Conservation (phyloP, 2,329 filamentous ascomycete genomes). For the Pseudocercospora crystallina region DNA sequence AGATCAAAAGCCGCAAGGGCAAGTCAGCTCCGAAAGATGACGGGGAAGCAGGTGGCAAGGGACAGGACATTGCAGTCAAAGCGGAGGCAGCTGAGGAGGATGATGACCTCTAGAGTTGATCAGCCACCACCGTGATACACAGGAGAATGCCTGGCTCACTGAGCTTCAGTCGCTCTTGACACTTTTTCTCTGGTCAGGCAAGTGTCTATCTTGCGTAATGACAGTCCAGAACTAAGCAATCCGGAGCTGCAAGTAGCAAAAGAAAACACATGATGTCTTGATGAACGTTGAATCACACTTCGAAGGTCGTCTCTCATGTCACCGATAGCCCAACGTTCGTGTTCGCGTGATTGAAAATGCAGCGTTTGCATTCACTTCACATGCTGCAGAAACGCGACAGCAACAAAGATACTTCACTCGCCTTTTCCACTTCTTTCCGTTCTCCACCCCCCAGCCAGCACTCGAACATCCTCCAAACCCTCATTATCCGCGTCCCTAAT, state of each 20-base stretch:
- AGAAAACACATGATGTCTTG: too few relatives aligned
- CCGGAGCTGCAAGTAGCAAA: too few relatives aligned
- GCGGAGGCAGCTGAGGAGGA: slow-evolving; percentile 19
- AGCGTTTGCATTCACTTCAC: neutral
- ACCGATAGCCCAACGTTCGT: neutral
- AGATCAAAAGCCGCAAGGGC: slow-evolving; percentile 21
- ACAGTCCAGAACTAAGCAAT: too few relatives aligned
- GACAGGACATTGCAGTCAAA: slow-evolving; percentile 2
- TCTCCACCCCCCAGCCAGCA: neutral
- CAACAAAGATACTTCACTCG: too few relatives aligned
- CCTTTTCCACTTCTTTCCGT: neutral
- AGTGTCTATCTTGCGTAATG: too few relatives aligned
- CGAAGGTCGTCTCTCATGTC: neutral
- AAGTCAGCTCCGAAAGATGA: slow-evolving; percentile 17
- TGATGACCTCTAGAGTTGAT: slow-evolving; percentile 9
- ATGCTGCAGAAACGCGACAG: neutral
- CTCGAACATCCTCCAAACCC: neutral
- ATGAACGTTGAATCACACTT: neutral
- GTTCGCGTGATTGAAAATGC: neutral
- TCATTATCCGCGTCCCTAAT: too few relatives aligned
- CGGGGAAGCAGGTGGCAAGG: slow-evolving; percentile 10
- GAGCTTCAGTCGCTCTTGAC: too few relatives aligned
- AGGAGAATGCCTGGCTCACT: neutral
- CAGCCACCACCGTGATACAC: neutral
- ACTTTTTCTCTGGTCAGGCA: too few relatives aligned